A percentile compares a stretch with the other conserved stretches of the same genome.
Evolutionary conservation across 2,329 filamentous ascomycete species (phyloP).

Genomic region (Exophiala viscosa): DNA sequence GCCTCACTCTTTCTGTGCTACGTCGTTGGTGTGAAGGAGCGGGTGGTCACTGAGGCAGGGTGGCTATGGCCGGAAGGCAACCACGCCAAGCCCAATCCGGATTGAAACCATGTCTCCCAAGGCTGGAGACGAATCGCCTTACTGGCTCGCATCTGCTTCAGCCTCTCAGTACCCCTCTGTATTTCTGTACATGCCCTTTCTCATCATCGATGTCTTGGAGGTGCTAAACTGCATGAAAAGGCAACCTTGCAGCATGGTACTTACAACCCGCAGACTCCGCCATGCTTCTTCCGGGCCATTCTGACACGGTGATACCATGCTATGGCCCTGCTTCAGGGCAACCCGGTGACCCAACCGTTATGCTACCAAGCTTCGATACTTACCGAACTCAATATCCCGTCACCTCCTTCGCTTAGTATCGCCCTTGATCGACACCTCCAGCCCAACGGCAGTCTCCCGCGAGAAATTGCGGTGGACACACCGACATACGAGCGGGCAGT

Average conservation of each 20-base stretch:
- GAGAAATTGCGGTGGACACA: neutral
- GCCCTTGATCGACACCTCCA: neutral
- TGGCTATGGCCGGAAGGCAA: neutral
- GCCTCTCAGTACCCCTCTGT: neutral
- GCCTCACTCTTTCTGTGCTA: constrained; percentile 1
- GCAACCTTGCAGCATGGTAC: too few species aligned
- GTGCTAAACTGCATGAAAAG: too few species aligned
- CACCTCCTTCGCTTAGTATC: too few species aligned
- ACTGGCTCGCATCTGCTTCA: neutral
- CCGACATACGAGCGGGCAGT: neutral
- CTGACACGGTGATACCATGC: too few species aligned
- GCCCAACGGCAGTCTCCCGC: neutral
- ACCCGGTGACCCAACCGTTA: too few species aligned
- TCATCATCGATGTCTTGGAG: too few species aligned
- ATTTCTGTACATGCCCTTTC: too few species aligned
- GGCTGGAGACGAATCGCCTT: neutral
- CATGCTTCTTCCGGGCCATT: too few species aligned
- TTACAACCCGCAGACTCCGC: too few species aligned
- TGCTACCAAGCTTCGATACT: too few species aligned
- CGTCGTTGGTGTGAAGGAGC: neutral
- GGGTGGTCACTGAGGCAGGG: neutral
- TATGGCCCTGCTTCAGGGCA: too few species aligned
- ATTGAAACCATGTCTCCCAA: neutral
- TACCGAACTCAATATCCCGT: too few species aligned
- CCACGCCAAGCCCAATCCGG: neutral